Conservation (phyloP, 1,139 yeast species). For the Yamadazyma trypodendri region DNA sequence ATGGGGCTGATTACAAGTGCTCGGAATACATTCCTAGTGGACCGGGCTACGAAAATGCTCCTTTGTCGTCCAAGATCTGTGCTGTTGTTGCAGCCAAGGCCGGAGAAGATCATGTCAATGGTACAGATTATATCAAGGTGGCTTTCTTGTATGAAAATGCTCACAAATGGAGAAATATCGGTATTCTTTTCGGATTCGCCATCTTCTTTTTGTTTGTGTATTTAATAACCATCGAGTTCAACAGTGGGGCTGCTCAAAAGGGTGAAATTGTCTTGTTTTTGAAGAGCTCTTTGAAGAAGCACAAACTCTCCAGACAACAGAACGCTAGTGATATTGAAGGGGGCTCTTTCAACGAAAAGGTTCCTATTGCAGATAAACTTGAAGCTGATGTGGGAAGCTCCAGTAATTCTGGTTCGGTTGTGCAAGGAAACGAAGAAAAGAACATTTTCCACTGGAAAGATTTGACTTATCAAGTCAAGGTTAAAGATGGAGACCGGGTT, state of each 20-base stretch:
- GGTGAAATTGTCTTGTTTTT: constrained; percentile 7
- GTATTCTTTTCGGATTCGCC: constrained; percentile 51
- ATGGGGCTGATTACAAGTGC: constrained; percentile 55
- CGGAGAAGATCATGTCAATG: constrained; percentile 45
- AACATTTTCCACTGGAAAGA: constrained; percentile 49
- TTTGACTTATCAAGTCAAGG: constrained; percentile 69
- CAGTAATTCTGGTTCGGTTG: background rate
- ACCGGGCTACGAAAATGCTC: constrained; percentile 42
- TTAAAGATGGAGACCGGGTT: constrained; percentile 62
- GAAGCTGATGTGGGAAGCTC: constrained; percentile 3
- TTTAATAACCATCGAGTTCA: constrained; percentile 2
- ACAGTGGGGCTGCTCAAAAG: constrained; percentile 6
- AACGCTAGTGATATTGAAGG: constrained; percentile 17
- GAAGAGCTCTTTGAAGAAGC: constrained; percentile 5
- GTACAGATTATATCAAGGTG: constrained; percentile 46
- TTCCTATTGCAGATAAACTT: constrained; percentile 3
- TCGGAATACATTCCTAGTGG: constrained; percentile 49
- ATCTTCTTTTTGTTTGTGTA: constrained; percentile 23
- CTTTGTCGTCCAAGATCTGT: constrained; percentile 46
- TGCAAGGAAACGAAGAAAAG: constrained; percentile 16
- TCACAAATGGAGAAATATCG: constrained; percentile 70
- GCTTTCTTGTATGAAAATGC: constrained; percentile 39
- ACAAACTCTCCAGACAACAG: constrained; percentile 13
- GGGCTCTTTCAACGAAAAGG: constrained; percentile 2
- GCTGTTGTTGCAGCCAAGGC: constrained; percentile 48